Base-by-base conservation (phyloP, 768 basidiomycete species). In the Candolleomyces aberdarensis region DNA sequence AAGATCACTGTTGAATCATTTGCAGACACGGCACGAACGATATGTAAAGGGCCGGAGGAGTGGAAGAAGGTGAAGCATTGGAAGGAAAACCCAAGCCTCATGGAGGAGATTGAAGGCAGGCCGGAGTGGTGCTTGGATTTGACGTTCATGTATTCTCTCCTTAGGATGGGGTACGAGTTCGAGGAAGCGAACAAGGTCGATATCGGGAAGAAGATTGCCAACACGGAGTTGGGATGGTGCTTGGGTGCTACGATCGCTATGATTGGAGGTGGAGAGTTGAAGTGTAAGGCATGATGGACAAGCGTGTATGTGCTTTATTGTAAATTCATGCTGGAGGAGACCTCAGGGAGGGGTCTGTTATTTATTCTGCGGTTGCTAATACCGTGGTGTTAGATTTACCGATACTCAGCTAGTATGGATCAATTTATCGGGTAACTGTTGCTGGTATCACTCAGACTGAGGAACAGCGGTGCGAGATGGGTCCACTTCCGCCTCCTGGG, bases 121-220 rank as follows among this genome's bases (percentile, higher is more conserved):
- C 95, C 96, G 0, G 96, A 98, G 78, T 96, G 90, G 81, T 99
- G 97, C 72, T 81, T 98, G 44, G 96, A 99, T 72, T 73, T 98
- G 69, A 98, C 93, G 47, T 99, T 96, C 73, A 93, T 94, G 95
- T 87, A 97, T 69, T 88, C 85, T 52, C 72, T 99, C 63, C 73
- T 98, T 59, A 80, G 89, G 61, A 78, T 94, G 2, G 96, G 96
- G 32, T 99, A 98, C 74, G 97, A 96, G 77, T 88, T 98, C 71
- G 80, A 75, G 14, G 87, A 84, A 46, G 78, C 74, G 19, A 72
- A 94, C 62, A 81, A 87, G 63, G 85, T 93, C 39, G 77, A 72
- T 74, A 83, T 96, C 26, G 96, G 90, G 67, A 98, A 98, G 80
- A 84, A 90, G 80, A 83, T 98, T 50, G 79, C 79, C 31, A 92